These are phyloP conservation scores for Macadamia tetraphylla DNA, from an alignment of 164 flowering plant genomes.

Conservation along the genomic window DNA sequence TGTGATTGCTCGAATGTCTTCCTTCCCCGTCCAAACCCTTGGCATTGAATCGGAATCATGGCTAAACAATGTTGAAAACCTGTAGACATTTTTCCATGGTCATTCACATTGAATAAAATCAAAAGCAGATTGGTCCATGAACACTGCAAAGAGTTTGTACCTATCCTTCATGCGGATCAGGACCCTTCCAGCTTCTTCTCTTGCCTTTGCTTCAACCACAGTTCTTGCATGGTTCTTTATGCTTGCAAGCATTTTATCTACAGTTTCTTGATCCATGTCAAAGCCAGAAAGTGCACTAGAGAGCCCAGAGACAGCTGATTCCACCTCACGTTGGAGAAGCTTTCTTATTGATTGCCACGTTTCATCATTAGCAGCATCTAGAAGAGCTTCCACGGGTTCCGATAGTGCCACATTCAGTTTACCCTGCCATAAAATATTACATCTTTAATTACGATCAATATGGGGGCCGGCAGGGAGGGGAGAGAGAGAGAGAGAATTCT, in stretches of 20 bases:
- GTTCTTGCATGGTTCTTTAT: slow-evolving; percentile 65
- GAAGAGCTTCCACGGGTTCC: slow-evolving; percentile 87
- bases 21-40: slow-evolving; percentile 75
- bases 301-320: slow-evolving; percentile 63
- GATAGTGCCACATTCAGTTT: slow-evolving; percentile 67
- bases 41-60: slow-evolving; percentile 84
- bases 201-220: slow-evolving; percentile 75
- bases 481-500: too few species aligned
- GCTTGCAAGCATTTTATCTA: slow-evolving; percentile 50
- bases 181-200: slow-evolving; percentile 91
- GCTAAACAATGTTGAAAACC: slow-evolving; percentile 61
- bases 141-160: slow-evolving; percentile 23
- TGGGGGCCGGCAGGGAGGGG: neutral
- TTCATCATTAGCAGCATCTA: slow-evolving; percentile 72
- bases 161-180: slow-evolving; percentile 92
- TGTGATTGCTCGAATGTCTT: slow-evolving; percentile 68
- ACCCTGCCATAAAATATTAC: slow-evolving; percentile 33
- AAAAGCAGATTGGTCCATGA: neutral
- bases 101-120: neutral
- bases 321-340: slow-evolving; percentile 71
- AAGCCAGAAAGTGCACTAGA: slow-evolving; percentile 74
- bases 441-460: neutral
- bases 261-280: slow-evolving; percentile 64
- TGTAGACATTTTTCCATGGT: slow-evolving; percentile 18
- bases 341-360: slow-evolving; percentile 95